Conservation (phyloP, 805 yeast genomes). For the Scheffersomyces coipomensis region DNA sequence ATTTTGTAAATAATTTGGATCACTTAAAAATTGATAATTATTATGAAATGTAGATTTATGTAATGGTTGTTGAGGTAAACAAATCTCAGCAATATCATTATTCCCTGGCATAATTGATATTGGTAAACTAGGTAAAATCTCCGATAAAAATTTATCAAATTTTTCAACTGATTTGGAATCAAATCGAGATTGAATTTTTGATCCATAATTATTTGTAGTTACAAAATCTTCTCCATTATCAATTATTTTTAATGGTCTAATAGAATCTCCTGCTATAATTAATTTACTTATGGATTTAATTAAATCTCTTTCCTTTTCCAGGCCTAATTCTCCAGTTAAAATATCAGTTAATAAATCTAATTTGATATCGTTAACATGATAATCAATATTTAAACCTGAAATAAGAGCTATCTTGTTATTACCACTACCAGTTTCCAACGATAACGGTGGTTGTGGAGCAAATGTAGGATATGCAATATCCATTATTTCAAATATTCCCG, state of each 20-base stretch:
- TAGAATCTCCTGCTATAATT: slow-evolving; percentile 73
- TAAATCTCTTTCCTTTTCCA: slow-evolving; percentile 17
- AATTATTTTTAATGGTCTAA: slow-evolving; percentile 30
- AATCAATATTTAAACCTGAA: slow-evolving; percentile 69
- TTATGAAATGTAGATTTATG: slow-evolving; percentile 68
- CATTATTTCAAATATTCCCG: slow-evolving; percentile 81
- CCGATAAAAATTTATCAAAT: slow-evolving; percentile 60
- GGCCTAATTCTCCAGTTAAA: slow-evolving; percentile 67
- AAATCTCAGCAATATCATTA: slow-evolving; percentile 78
- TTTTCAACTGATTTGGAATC: slow-evolving; percentile 46
- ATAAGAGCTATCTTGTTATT: slow-evolving; percentile 66
- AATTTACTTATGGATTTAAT: slow-evolving; percentile 44
- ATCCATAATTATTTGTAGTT: slow-evolving; percentile 46
- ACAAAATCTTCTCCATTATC: slow-evolving; percentile 23
- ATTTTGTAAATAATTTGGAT: slow-evolving; percentile 18
- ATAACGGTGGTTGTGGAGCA: slow-evolving; percentile 51
- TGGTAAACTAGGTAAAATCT: slow-evolving; percentile 58
- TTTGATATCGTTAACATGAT: slow-evolving; percentile 29
- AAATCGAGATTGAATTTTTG: slow-evolving; percentile 53
- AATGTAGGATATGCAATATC: slow-evolving; percentile 74
- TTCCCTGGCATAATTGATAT: slow-evolving; percentile 83
- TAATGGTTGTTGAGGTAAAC: slow-evolving; percentile 89
- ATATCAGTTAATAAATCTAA: slow-evolving; percentile 65
- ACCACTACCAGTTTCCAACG: slow-evolving; percentile 11
- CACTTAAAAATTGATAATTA: slow-evolving; percentile 39